These are phyloP conservation scores for Castanea crenata DNA, from an alignment of 306 rosid genomes.

Conservation along the genomic window DNA sequence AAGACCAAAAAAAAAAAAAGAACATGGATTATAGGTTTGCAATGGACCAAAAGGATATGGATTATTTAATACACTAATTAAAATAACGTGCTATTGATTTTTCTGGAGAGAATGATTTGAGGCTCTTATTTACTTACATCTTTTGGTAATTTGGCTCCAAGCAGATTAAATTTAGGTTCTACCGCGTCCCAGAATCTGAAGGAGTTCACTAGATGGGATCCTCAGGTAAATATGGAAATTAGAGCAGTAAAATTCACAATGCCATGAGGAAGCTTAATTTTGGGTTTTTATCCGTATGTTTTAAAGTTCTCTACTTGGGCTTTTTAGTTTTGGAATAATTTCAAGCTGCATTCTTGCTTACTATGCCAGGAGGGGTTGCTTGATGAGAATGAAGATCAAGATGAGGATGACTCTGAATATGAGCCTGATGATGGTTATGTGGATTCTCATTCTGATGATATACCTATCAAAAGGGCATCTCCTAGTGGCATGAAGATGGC, in stretches of 20 bases:
- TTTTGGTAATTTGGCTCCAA: constrained; percentile 31
- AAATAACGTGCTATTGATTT: background rate
- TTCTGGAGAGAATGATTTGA: constrained; percentile 10
- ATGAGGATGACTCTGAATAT: constrained; percentile 54
- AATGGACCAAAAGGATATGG: constrained; percentile 73
- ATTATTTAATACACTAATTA: background rate
- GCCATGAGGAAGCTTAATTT: background rate
- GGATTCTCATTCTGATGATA: constrained; percentile 39
- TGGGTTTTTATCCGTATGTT: background rate
- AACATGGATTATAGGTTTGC: constrained; percentile 48
- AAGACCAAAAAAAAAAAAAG: constrained; percentile 26
- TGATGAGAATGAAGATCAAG: constrained; percentile 68
- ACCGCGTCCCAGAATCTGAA: constrained; percentile 32
- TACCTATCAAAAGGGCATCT: constrained; percentile 24
- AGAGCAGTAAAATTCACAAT: background rate
- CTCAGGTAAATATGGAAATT: constrained; percentile 45
- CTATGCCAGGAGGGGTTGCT: constrained; percentile 50
- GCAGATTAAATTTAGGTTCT: constrained; percentile 46
- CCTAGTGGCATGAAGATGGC: constrained; percentile 30
- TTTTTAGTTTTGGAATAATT: constrained; percentile 6
- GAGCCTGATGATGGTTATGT: constrained; percentile 46
- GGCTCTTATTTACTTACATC: constrained; percentile 9
- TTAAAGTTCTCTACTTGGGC: background rate
- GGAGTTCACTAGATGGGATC: constrained; percentile 43
- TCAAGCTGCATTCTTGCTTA: constrained; percentile 13